A percentile compares a stretch with the other conserved stretches of the same genome.
These are phyloP conservation scores for Tetragonia tetragonoides DNA, from an alignment of 148 eudicot species.

Conservation along the genomic window DNA sequence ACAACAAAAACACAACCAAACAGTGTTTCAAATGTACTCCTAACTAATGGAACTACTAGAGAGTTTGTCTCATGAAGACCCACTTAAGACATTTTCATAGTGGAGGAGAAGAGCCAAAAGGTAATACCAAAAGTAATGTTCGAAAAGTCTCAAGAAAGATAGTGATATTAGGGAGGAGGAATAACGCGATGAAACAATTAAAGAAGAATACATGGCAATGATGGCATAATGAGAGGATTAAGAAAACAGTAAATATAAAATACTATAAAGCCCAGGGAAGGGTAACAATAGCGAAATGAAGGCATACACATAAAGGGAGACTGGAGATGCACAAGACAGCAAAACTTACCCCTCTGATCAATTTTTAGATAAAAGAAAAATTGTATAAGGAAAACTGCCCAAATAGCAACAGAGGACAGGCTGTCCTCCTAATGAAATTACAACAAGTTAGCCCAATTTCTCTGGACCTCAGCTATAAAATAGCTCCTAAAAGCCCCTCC, in stretches of 20 bases:
- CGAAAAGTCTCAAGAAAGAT: not conserved
- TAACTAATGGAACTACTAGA: not conserved
- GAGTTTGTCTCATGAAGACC: not conserved
- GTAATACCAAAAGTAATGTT: not conserved
- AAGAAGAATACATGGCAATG: not conserved
- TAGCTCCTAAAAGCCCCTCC: too few relatives aligned
- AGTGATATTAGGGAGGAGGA: not conserved
- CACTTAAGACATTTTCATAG: not conserved
- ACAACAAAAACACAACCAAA: not conserved
- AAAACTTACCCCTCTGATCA: too few relatives aligned
- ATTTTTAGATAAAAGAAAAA: too few relatives aligned
- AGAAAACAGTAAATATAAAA: not conserved
- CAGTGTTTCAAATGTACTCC: not conserved
- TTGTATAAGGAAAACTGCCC: too few relatives aligned
- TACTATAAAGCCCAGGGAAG: not conserved
- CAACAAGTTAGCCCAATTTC: too few relatives aligned
- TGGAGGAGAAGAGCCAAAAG: not conserved
- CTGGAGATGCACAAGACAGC: not conserved
- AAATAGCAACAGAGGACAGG: too few relatives aligned
- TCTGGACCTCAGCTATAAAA: too few relatives aligned
- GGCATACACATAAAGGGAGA: not conserved
- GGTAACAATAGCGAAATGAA: not conserved
- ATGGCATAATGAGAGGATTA: not conserved
- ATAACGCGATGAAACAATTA: not conserved
- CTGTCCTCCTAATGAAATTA: too few relatives aligned